A percentile compares a stretch with the other conserved stretches of the same genome.
phyloP scores from a whole-genome alignment of 192 early-diverging fungal species.

The Thoreauomyces humboldtii region DNA sequence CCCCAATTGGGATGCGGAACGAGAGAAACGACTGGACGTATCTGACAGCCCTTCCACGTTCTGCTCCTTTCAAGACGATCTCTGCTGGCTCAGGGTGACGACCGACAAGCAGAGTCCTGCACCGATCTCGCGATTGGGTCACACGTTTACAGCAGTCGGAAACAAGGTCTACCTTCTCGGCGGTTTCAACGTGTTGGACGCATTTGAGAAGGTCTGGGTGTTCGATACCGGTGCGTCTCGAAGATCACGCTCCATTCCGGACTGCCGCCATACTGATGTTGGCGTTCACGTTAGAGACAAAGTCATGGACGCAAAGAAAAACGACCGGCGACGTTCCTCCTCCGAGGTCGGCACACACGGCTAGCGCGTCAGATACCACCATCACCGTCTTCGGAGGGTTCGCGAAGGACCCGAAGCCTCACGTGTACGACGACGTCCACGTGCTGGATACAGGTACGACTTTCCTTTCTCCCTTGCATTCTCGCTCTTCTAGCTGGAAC shows the following conservation, averaged over 20 bases:
- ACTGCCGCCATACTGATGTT: no score
- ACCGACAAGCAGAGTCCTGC: not conserved
- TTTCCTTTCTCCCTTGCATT: not conserved
- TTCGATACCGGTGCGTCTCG: slow-evolving; percentile 33
- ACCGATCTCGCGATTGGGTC: slow-evolving; percentile 28
- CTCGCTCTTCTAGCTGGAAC: not conserved
- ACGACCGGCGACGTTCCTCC: slow-evolving; percentile 17
- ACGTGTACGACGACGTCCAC: slow-evolving; percentile 24
- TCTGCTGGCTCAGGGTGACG: slow-evolving; percentile 29
- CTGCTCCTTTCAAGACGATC: not conserved
- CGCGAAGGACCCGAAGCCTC: not conserved
- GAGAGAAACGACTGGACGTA: not conserved
- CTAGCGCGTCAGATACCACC: slow-evolving; percentile 2
- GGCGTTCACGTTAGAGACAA: slow-evolving; percentile 13
- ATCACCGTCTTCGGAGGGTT: slow-evolving; percentile 26
- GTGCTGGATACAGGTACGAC: slow-evolving; percentile 26
- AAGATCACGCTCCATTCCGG: not conserved
- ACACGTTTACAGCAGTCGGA: slow-evolving; percentile 28
- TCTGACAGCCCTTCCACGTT: not conserved
- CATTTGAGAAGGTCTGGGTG: slow-evolving; percentile 33
- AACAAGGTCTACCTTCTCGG: slow-evolving; percentile 32
- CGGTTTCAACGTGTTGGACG: slow-evolving; percentile 11
- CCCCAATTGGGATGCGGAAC: no score
- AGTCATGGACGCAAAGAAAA: slow-evolving; percentile 11
- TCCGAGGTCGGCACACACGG: slow-evolving; percentile 23